phyloP scores from a whole-genome alignment of 495 filamentous ascomycete genomes.

The Penicillium salamii region DNA sequence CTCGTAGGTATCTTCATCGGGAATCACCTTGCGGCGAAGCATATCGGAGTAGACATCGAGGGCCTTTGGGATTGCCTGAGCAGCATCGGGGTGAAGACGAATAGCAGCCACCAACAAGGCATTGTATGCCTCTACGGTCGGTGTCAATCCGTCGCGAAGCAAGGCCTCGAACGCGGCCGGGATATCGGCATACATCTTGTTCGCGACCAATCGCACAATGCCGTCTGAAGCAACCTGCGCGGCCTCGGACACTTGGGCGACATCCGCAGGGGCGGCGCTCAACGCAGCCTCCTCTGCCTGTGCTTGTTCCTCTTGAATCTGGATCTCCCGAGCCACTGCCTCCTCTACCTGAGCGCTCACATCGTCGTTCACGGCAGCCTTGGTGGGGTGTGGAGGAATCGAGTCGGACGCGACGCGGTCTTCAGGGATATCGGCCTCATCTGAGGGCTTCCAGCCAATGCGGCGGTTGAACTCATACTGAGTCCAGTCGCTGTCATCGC shows the following conservation, averaged over 20 bases:
- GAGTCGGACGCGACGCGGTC: constrained; percentile 21
- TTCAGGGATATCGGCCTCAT: constrained; percentile 49
- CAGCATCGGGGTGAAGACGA: constrained; percentile 62
- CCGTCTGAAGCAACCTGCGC: constrained; percentile 69
- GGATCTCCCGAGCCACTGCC: constrained; percentile 61
- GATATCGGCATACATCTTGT: constrained; percentile 75
- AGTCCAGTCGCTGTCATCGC: constrained; percentile 77
- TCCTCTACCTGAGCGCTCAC: constrained; percentile 61
- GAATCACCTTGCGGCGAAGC: constrained; percentile 78
- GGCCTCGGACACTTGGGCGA: constrained; percentile 42
- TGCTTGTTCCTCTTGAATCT: constrained; percentile 48
- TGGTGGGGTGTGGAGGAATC: constrained; percentile 52
- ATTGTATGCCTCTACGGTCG: constrained; percentile 84
- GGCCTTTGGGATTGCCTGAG: constrained; percentile 81
- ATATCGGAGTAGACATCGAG: constrained; percentile 95
- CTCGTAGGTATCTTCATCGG: constrained; percentile 81
- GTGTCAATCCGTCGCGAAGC: constrained; percentile 71
- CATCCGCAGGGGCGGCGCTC: constrained; percentile 31
- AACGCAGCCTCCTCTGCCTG: constrained; percentile 39
- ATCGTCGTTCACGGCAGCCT: constrained; percentile 51
- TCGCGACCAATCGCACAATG: constrained; percentile 65
- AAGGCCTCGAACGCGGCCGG: constrained; percentile 85
- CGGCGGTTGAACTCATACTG: constrained; percentile 84
- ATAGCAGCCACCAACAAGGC: constrained; percentile 81
- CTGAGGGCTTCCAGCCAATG: constrained; percentile 78